Evolutionary conservation across 768 basidiomycete species (phyloP), one percentile per base, ranked within the genome.

Genomic region (Boletus sp.): DNA sequence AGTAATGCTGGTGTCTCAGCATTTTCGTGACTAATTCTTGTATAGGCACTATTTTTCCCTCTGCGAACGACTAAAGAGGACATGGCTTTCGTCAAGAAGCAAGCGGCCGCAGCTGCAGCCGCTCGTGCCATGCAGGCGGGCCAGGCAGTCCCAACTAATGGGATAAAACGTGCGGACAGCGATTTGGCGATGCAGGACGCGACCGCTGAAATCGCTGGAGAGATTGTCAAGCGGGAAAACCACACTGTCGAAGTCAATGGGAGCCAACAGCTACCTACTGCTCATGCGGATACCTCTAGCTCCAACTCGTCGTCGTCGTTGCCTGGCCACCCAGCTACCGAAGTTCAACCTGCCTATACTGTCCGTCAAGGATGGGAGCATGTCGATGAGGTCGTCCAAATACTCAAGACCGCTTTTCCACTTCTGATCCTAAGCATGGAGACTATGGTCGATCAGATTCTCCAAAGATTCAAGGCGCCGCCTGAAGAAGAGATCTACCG

Each of bases 401-500:
- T 92, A 35, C 78, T 98, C 63, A 98, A 99, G 75, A 97, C 96
- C 0, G 87, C 92, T 0, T 97, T 95, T 78, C 97, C 97, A 0
- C 79, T 99, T 7, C 80, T 99, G 34, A 91, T 96, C 30, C 77
- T 98, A 21, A 97, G 93, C 53, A 79, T 99, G 79, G 97, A 99
- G 74, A 95, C 93, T 15, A 89, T 98, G 81, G 89, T 95, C 5
- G 97, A 99, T 60, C 94, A 98, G 71, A 89, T 99, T 59, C 79
- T 84, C 21, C 82, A 85, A 54, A 83, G 93, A 48, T 96, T 98
- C 75, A 96, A 97, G 69, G 83, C 89, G 2, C 79, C 82, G 1
- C 80, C 84, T 2, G 97, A 99, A 55, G 97, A 99, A 72, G 95
- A 98, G 59, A 85, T 94, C 7, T 98, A 98, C 72, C 83, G 97